Percentiles rank a stretch among this genome's conserved stretches.
Evolutionary conservation across 352 stramenopile species (phyloP).

Genomic region (Phytophthora europaea): DNA sequence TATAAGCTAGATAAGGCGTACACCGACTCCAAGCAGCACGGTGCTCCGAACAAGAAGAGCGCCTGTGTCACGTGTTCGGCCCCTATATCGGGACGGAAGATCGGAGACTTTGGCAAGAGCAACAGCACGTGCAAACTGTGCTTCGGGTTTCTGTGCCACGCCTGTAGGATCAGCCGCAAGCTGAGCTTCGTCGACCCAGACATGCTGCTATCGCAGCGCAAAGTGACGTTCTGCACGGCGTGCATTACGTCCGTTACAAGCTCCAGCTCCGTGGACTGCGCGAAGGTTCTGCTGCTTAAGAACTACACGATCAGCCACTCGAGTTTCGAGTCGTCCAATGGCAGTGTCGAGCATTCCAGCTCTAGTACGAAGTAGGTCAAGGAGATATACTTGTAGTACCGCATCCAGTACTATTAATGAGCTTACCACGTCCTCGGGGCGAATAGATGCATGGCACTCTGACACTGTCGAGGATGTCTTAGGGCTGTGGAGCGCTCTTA

Average conservation of each 20-base stretch:
- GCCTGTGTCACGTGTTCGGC: slow-evolving; percentile 32
- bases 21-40: slow-evolving; percentile 27
- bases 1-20: slow-evolving; percentile 36
- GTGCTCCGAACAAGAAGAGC: slow-evolving; percentile 26
- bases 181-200: slow-evolving; percentile 38
- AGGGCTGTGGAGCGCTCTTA: slow-evolving; percentile 4
- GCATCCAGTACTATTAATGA: neutral
- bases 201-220: slow-evolving; percentile 26
- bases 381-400: neutral
- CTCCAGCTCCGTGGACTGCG: slow-evolving; percentile 35
- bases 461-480: slow-evolving; percentile 1
- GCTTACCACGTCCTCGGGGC: neutral
- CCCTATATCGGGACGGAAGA: slow-evolving; percentile 16
- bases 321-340: slow-evolving; percentile 19
- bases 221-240: slow-evolving; percentile 35
- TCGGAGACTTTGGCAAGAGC: slow-evolving; percentile 30
- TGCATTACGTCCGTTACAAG: slow-evolving; percentile 33
- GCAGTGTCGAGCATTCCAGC: slow-evolving; percentile 14
- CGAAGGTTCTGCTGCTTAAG: slow-evolving; percentile 34
- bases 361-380: neutral
- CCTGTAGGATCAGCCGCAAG: slow-evolving; percentile 31
- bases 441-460: neutral
- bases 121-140: slow-evolving; percentile 31
- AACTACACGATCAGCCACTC: slow-evolving; percentile 19
- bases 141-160: slow-evolving; percentile 30